Evolutionary conservation across 2,329 filamentous ascomycete species (phyloP).

Genomic region (Penicillium freii): DNA sequence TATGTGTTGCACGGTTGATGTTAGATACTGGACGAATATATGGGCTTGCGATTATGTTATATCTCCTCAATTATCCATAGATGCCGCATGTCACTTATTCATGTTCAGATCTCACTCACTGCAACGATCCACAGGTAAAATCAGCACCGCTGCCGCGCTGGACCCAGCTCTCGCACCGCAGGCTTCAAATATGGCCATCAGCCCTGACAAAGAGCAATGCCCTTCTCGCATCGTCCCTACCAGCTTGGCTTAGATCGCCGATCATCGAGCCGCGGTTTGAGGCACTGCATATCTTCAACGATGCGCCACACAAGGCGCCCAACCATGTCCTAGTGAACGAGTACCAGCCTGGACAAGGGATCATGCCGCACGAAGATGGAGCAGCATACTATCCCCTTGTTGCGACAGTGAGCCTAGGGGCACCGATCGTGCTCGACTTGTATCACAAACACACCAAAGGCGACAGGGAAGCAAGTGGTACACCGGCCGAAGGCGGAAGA

Average conservation of each 20-base stretch:
- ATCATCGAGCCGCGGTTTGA: conserved; percentile 58
- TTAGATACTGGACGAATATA: not conserved
- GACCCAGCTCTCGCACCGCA: conserved; percentile 83
- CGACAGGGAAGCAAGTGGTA: conserved; percentile 20
- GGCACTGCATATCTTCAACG: conserved; percentile 51
- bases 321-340: conserved; percentile 96
- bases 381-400: conserved; percentile 82
- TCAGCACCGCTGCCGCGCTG: conserved; percentile 72
- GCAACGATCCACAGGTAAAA: conserved; percentile 34
- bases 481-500: not conserved
- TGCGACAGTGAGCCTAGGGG: conserved; percentile 83
- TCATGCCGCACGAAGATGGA: conserved; percentile 96
- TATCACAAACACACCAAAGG: conserved; percentile 56
- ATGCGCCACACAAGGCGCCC: conserved; percentile 70
- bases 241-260: conserved; percentile 70
- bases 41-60: not conserved
- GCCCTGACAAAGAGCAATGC: conserved; percentile 72
- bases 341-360: conserved; percentile 83
- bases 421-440: conserved; percentile 74
- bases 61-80: not conserved
- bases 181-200: conserved; percentile 87
- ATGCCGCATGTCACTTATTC: not conserved
- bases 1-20: not conserved
- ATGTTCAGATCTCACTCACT: conserved; percentile 1
- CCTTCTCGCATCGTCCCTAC: conserved; percentile 69